These are phyloP conservation scores for Boeremia lycopersici DNA, from an alignment of 2,329 filamentous ascomycete genomes.

Conservation along the genomic window DNA sequence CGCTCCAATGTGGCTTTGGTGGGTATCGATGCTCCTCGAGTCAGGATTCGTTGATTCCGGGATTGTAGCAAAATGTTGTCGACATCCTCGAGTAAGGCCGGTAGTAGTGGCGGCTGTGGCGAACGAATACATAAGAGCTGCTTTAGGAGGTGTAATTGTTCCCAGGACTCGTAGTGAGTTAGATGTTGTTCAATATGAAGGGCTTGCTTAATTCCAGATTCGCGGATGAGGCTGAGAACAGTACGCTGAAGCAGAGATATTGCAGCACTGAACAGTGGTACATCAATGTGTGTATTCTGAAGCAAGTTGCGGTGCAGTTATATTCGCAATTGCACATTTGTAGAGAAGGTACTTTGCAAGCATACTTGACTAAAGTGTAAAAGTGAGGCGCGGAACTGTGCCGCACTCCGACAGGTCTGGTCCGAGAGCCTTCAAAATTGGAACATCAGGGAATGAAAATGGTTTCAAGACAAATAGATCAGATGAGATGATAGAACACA, in stretches of 20 bases:
- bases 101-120: conserved; percentile 24
- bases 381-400: conserved; percentile 5
- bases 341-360: neutral
- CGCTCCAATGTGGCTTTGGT: neutral
- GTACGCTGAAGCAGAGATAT: conserved; percentile 18
- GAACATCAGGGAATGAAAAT: neutral
- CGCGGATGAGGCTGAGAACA: conserved; percentile 17
- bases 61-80: conserved; percentile 24
- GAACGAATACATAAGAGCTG: conserved; percentile 38
- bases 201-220: conserved; percentile 17
- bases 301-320: neutral
- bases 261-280: neutral
- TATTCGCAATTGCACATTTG: neutral
- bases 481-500: neutral
- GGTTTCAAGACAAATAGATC: neutral
- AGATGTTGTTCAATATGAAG: conserved; percentile 20
- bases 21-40: conserved; percentile 15
- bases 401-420: neutral
- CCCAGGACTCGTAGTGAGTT: conserved; percentile 17
- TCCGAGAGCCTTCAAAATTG: neutral
- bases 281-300: neutral
- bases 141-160: conserved; percentile 22
- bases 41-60: conserved; percentile 20
- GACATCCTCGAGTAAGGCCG: conserved; percentile 18
- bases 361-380: conserved; percentile 8